Percentiles rank a stretch among this genome's conserved stretches.
phyloP scores from a whole-genome alignment of 2,329 filamentous ascomycete species.

The Rutstroemia sp. region DNA sequence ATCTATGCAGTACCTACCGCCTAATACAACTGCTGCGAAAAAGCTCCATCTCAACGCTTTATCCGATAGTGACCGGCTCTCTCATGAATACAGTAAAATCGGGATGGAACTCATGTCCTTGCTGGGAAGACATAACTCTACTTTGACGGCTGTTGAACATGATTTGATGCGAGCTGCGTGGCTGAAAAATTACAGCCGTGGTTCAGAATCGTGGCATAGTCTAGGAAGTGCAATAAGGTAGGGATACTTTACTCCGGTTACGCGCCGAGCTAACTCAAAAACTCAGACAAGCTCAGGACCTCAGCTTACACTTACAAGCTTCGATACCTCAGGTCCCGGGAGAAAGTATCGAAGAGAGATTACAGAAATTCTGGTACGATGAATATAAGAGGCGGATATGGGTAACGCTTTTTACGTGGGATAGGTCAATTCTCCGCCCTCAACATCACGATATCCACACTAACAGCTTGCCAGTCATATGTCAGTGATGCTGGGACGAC shows the following conservation, averaged over 20 bases:
- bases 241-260: background rate
- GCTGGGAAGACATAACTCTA: constrained; percentile 8
- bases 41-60: constrained; percentile 2
- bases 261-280: background rate
- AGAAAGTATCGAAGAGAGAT: background rate
- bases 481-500: constrained; percentile 10
- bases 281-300: constrained; percentile 11
- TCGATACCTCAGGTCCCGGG: background rate
- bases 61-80: constrained; percentile 3
- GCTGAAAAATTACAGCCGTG: constrained; percentile 14
- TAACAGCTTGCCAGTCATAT: constrained; percentile 4
- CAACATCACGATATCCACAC: background rate
- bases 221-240: constrained; percentile 10
- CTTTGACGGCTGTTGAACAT: constrained; percentile 10
- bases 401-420: constrained; percentile 11
- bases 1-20: constrained; percentile 9
- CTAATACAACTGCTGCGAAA: background rate
- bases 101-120: constrained; percentile 12
- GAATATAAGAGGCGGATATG: constrained; percentile 11
- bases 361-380: constrained; percentile 11
- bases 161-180: constrained; percentile 11
- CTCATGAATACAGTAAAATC: constrained; percentile 9
- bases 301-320: constrained; percentile 9
- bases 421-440: constrained; percentile 3
- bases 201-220: constrained; percentile 13